Percentiles rank a stretch among this genome's conserved stretches.
Evolutionary conservation across 2,329 filamentous ascomycete genomes (phyloP).

Genomic region (Ophiostoma populinum): DNA sequence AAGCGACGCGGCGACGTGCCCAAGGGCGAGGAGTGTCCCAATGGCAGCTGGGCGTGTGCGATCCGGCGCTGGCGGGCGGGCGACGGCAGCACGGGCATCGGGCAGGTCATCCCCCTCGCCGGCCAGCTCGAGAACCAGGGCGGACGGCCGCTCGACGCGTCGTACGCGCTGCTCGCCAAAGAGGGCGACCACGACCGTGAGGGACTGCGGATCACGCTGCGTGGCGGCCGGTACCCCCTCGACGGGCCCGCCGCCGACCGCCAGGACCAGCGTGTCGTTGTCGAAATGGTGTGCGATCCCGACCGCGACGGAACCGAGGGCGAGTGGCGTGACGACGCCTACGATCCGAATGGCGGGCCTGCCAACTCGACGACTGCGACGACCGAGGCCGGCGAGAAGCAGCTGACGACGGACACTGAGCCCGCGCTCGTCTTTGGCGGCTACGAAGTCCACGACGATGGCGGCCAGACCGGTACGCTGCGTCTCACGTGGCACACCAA

Average conservation of each 20-base stretch:
- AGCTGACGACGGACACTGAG: slow-evolving; percentile 33
- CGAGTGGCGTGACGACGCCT: slow-evolving; percentile 41
- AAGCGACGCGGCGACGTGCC: slow-evolving; percentile 39
- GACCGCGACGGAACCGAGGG: slow-evolving; percentile 58
- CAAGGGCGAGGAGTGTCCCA: slow-evolving; percentile 45
- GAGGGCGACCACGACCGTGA: too few relatives aligned
- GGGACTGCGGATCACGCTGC: slow-evolving; percentile 53
- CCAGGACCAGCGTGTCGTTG: slow-evolving; percentile 50
- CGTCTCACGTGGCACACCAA: slow-evolving; percentile 75
- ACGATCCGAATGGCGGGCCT: slow-evolving; percentile 20
- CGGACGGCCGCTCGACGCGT: slow-evolving; percentile 43
- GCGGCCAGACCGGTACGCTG: slow-evolving; percentile 27
- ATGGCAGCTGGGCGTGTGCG: slow-evolving; percentile 58
- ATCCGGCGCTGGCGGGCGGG: slow-evolving; percentile 42
- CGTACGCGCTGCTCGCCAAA: slow-evolving; percentile 48
- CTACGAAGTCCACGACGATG: slow-evolving; percentile 48
- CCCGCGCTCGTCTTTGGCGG: slow-evolving; percentile 58
- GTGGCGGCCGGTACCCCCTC: slow-evolving; percentile 36
- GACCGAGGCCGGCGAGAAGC: slow-evolving; percentile 22
- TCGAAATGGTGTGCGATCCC: slow-evolving; percentile 72
- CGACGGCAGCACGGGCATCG: slow-evolving; percentile 28
- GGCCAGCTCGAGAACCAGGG: slow-evolving; percentile 46
- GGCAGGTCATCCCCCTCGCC: slow-evolving; percentile 53
- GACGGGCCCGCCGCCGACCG: slow-evolving; percentile 31
- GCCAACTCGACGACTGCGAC: slow-evolving; percentile 17